phyloP scores from a whole-genome alignment of 1,139 yeast species.

The Candida neerlandica region DNA sequence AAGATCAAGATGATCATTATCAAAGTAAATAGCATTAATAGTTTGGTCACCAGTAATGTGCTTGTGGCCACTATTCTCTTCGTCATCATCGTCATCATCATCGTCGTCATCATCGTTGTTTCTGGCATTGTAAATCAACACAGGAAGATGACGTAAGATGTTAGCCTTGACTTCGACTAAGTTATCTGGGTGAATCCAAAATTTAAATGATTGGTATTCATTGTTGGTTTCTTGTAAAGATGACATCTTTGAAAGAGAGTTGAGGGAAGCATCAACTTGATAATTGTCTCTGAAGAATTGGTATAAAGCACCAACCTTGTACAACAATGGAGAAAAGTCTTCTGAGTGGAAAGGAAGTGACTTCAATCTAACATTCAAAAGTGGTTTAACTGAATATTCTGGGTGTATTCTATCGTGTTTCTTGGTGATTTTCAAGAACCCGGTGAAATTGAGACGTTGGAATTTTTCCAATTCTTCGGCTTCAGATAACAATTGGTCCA shows the following conservation, averaged over 20 bases:
- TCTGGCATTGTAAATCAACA: constrained; percentile 67
- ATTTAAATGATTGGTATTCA: constrained; percentile 77
- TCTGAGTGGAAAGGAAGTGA: constrained; percentile 91
- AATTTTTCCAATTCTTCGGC: constrained; percentile 90
- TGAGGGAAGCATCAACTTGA: constrained; percentile 37
- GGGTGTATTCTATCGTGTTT: constrained; percentile 93
- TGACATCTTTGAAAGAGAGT: constrained; percentile 39
- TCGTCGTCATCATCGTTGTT: constrained; percentile 39
- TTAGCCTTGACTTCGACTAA: constrained; percentile 96
- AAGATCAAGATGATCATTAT: constrained; percentile 77
- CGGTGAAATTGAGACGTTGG: constrained; percentile 89
- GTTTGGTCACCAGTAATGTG: constrained; percentile 59
- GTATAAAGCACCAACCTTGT: constrained; percentile 79
- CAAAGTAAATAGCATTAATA: constrained; percentile 86
- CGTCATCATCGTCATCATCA: constrained; percentile 40
- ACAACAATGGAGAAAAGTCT: constrained; percentile 89
- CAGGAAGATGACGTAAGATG: constrained; percentile 90
- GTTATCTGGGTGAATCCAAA: constrained; percentile 96
- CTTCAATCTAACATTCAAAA: constrained; percentile 83
- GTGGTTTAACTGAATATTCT: constrained; percentile 82
- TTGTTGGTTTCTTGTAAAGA: constrained; percentile 53
- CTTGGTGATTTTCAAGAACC: constrained; percentile 90
- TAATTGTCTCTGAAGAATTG: constrained; percentile 75
- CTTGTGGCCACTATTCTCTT: constrained; percentile 25
- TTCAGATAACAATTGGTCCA: constrained; percentile 72